Percentiles rank a stretch among this genome's conserved stretches.
These are phyloP conservation scores for Mucor racemosus DNA, from an alignment of 371 early-diverging fungal genomes.

Conservation along the genomic window DNA sequence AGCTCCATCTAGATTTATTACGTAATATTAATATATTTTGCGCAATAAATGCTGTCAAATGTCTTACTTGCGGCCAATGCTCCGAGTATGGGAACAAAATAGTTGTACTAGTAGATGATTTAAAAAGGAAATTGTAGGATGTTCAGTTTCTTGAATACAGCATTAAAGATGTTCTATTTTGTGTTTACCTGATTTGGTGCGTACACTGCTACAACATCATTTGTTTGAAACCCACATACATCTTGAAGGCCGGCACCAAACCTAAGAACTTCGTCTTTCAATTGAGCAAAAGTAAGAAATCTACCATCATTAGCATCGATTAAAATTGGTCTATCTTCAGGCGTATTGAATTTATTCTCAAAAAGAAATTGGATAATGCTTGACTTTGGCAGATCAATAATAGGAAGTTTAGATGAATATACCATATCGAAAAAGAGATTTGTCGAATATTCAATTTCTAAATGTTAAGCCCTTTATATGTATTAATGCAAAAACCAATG, in stretches of 20 bases:
- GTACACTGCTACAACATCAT: constrained; percentile 75
- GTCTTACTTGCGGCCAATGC: constrained; percentile 44
- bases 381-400: constrained; percentile 16
- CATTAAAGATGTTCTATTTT: constrained; percentile 8
- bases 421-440: constrained; percentile 7
- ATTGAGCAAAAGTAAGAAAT: constrained; percentile 59
- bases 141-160: no score
- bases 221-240: constrained; percentile 53
- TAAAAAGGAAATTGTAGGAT: neutral
- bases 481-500: neutral
- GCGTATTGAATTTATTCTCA: constrained; percentile 27
- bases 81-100: constrained; percentile 41
- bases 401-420: constrained; percentile 13
- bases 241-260: constrained; percentile 80
- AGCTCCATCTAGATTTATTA: constrained; percentile 48
- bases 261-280: constrained; percentile 53
- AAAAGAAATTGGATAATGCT: constrained; percentile 32
- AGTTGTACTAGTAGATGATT: constrained; percentile 37
- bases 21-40: neutral
- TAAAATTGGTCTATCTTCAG: constrained; percentile 54
- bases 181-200: constrained; percentile 65
- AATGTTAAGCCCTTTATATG: neutral
- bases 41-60: no score
- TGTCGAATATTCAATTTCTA: neutral
- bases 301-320: constrained; percentile 54